Evolutionary conservation across 495 filamentous ascomycete genomes (phyloP).

Genomic region (Lindgomyces ingoldianus): DNA sequence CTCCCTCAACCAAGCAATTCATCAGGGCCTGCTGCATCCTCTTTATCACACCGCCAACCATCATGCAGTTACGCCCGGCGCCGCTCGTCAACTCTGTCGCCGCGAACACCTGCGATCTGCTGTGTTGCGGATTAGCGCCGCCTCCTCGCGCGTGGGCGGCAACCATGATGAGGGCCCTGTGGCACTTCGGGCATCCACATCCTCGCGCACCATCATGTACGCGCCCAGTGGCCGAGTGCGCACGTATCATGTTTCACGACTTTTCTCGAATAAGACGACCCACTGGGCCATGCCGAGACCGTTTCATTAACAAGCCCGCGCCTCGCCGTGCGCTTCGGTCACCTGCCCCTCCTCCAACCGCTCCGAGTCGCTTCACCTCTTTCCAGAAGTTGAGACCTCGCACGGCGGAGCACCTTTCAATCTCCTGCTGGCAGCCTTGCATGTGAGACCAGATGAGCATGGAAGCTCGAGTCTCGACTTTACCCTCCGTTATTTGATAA

Average conservation of each 20-base stretch:
- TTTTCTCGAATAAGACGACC: background rate
- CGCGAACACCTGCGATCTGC: background rate
- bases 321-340: background rate
- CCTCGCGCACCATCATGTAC: background rate
- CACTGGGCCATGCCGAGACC: background rate
- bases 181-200: background rate
- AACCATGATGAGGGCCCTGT: background rate
- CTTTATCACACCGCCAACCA: background rate
- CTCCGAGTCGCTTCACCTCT: background rate
- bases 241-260: background rate
- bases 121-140: background rate
- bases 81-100: too few species aligned
- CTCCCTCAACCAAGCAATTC: background rate
- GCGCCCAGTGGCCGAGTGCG: background rate
- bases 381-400: background rate
- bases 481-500: background rate
- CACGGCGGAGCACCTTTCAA: background rate
- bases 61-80: background rate
- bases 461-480: background rate
- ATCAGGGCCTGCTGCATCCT: background rate
- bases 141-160: background rate
- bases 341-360: background rate
- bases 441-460: background rate
- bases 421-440: background rate
- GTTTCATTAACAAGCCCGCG: background rate